Conservation (phyloP, 1,139 yeast species). For the Geotrichum fermentans region DNA sequence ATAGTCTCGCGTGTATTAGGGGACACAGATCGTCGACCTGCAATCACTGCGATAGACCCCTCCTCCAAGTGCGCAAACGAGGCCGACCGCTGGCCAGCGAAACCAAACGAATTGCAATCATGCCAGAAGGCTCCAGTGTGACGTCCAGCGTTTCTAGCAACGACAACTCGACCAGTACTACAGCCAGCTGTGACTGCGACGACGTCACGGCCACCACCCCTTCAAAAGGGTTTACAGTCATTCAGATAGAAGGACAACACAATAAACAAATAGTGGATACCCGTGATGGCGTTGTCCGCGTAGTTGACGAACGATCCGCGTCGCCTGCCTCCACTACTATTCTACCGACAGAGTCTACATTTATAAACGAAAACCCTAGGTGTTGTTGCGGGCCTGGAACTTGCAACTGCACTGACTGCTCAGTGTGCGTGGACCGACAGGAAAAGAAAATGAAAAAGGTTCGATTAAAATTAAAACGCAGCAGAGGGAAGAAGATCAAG, state of each 20-base stretch:
- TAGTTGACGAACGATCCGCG: constrained; percentile 19
- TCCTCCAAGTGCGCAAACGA: constrained; percentile 79
- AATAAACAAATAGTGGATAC: constrained; percentile 29
- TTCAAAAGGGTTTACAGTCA: constrained; percentile 20
- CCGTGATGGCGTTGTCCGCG: constrained; percentile 26
- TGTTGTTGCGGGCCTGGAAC: constrained; percentile 11
- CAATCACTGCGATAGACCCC: constrained; percentile 70
- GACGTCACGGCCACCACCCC: not conserved
- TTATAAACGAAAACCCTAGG: constrained; percentile 3
- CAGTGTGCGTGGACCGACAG: constrained; percentile 1
- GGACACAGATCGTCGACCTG: constrained; percentile 91
- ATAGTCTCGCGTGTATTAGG: constrained; percentile 57
- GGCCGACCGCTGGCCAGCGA: constrained; percentile 59
- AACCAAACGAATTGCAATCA: constrained; percentile 29
- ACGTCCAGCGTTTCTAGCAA: constrained; percentile 5
- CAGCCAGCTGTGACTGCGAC: constrained; percentile 6
- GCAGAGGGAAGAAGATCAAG: constrained; percentile 6
- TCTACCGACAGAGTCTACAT: not conserved
- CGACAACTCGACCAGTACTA: constrained; percentile 6
- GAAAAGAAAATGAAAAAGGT: constrained; percentile 16
- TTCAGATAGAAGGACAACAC: constrained; percentile 27
- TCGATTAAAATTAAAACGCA: constrained; percentile 20
- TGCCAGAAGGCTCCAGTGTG: constrained; percentile 24
- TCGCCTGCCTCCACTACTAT: constrained; percentile 1
- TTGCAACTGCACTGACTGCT: constrained; percentile 12